Evolutionary conservation across 2,329 filamentous ascomycete species (phyloP), one percentile per base, ranked within the genome.

Genomic region (Plenodomus tracheiphilus): DNA sequence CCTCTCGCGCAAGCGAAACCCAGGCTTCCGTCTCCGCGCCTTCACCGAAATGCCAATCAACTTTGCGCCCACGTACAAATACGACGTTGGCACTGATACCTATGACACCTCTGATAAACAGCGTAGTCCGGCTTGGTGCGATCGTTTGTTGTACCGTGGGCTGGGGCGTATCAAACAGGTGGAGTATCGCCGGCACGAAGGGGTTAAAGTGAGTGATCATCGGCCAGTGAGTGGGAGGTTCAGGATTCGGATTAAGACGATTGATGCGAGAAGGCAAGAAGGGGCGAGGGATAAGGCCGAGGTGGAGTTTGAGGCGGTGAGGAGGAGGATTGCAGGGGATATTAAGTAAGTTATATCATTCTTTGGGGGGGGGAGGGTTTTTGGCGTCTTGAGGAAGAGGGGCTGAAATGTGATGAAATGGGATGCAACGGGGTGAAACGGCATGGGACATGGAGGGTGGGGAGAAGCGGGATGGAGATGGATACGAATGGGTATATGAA

Each of bases 21-120:
- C 93, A 0, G 89, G 86, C 0, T 97, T 97, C 75, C 84, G 89
- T 21, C 81, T 99, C 4, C 86, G 92, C 17, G 87, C 90, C 0
- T 97, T 99, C 71, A 85, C 87, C n/a, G 94, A 99, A 74, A 80
- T 87, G 46, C 89, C 88, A 1, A 97, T 99, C 64, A 87, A 85
- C 0, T 99, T 99, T 69, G 87, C 91, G 7, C 94, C 94, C 0
- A 99, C 94, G 0, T 99, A 99, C 79, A 99, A 99, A 71, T 99
- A 99, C 71, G 94, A 99, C 62, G 91, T 97, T 0, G 92, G 92
- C 15, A 95, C 91, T 0, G 93, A 97, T 67, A 88, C 85, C 6
- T 99, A 97, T 71, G 94, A 99, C 69, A 88, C 89, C 0, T 93
- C 89, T 62, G 94, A 99, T 72, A 99, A 99, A 79, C 90, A 90